These are phyloP conservation scores for Trypanosoma melophagium DNA, from an alignment of 208 protist genomes.

Conservation along the genomic window DNA sequence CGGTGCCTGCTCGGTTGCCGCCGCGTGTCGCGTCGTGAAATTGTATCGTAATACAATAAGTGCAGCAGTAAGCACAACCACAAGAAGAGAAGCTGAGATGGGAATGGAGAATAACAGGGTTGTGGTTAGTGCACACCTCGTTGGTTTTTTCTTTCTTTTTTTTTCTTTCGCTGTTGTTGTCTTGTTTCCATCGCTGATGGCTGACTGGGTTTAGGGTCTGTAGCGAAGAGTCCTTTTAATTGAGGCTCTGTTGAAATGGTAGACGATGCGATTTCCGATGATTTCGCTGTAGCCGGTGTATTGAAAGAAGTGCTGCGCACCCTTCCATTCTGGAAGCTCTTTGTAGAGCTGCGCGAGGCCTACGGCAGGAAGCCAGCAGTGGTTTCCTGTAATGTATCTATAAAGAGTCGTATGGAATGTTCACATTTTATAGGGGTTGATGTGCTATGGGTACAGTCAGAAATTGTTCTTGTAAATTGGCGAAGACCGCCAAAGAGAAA, in stretches of 20 bases:
- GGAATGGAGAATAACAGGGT: no score
- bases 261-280: conserved; percentile 28
- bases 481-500: conserved; percentile 13
- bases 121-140: no score
- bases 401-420: conserved; percentile 47
- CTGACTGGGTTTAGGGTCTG: not conserved
- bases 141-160: not conserved
- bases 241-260: not conserved
- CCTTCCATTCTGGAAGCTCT: conserved; percentile 72
- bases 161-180: not conserved
- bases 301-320: conserved; percentile 57
- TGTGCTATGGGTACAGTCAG: conserved; percentile 61
- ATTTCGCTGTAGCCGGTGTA: conserved; percentile 37
- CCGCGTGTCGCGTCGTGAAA: not conserved
- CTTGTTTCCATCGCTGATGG: not conserved
- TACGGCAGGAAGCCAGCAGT: conserved; percentile 32
- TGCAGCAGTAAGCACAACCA: not conserved
- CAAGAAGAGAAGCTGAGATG: not conserved
- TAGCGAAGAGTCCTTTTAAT: not conserved
- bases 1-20: conserved; percentile 2
- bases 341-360: conserved; percentile 41
- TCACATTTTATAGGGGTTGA: conserved; percentile 58
- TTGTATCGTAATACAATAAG: not conserved
- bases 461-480: conserved; percentile 27
- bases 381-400: conserved; percentile 25